A percentile compares a stretch with the other conserved stretches of the same genome.
phyloP scores from a whole-genome alignment of 306 rosid genomes.

The Pyrus betulifolia region DNA sequence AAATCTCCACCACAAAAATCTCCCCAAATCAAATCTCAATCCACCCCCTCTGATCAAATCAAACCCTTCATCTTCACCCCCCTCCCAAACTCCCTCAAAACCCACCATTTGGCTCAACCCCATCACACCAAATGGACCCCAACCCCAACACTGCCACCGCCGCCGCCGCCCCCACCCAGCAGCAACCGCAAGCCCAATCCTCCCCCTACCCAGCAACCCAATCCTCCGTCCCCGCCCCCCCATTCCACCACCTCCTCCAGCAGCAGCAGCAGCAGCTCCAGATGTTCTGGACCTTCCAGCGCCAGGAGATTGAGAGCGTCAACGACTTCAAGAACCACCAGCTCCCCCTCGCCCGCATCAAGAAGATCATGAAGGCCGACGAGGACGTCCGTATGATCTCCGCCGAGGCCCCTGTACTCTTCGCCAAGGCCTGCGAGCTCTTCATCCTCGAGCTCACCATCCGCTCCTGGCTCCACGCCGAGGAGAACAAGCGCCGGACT shows the following conservation, averaged over 20 bases:
- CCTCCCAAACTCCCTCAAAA: not conserved
- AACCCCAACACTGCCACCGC: not conserved
- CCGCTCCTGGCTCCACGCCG: slow-evolving; percentile 98
- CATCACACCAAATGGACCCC: slow-evolving; percentile 7
- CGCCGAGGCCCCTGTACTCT: slow-evolving; percentile 85
- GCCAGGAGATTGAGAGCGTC: slow-evolving; percentile 84
- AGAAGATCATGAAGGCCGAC: slow-evolving; percentile 99
- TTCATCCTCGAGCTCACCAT: slow-evolving; percentile 98
- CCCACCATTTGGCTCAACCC: slow-evolving; percentile 1
- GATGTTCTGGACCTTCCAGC: slow-evolving; percentile 88
- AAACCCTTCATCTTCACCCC: not conserved
- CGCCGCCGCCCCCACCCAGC: not conserved
- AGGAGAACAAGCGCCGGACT: slow-evolving; percentile 90
- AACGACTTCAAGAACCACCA: slow-evolving; percentile 98
- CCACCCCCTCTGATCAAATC: slow-evolving; percentile 14
- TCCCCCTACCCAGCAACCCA: slow-evolving; percentile 38
- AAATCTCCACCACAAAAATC: slow-evolving; percentile 4
- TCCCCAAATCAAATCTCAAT: not conserved
- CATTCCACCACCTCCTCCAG: slow-evolving; percentile 88
- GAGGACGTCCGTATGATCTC: slow-evolving; percentile 99
- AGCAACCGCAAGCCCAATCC: not conserved
- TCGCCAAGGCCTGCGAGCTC: slow-evolving; percentile 97
- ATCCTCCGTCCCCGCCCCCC: slow-evolving; percentile 29
- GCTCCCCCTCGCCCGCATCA: slow-evolving; percentile 94
- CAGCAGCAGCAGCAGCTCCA: slow-evolving; percentile 95